Evolutionary conservation across 768 basidiomycete species (phyloP).

Genomic region (Dioszegia aurantiaca): DNA sequence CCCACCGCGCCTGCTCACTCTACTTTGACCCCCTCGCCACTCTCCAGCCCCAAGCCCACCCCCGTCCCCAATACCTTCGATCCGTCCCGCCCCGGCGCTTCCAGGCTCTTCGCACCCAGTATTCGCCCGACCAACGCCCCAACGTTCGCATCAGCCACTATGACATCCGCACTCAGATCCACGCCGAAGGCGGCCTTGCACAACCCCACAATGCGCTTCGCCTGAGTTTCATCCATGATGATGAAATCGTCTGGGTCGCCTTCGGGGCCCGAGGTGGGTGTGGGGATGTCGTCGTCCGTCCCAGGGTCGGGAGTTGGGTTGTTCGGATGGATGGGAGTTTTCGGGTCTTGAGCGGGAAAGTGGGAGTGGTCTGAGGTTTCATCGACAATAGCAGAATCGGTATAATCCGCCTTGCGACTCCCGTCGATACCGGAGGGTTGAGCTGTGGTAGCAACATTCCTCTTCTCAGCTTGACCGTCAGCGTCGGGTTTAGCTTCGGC

Average conservation of each 20-base stretch:
- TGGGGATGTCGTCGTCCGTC: not conserved
- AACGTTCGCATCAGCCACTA: conserved; percentile 91
- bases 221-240: conserved; percentile 88
- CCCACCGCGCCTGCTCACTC: not conserved
- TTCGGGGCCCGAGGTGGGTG: not conserved
- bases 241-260: conserved; percentile 85
- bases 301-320: conserved; percentile 51
- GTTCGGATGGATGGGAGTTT: no score
- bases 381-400: no score
- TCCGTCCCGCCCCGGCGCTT: conserved; percentile 1
- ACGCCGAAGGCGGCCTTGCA: conserved; percentile 80
- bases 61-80: not conserved
- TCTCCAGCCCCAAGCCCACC: not conserved
- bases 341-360: no score
- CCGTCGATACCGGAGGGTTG: no score
- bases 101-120: conserved; percentile 55
- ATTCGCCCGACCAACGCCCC: conserved; percentile 79
- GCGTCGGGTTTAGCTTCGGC: no score
- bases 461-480: no score
- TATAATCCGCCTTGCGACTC: no score
- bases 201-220: conserved; percentile 76
- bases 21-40: not conserved
- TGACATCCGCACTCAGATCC: conserved; percentile 82
- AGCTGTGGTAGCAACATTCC: no score
- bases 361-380: no score